These are phyloP conservation scores for Lolium perenne DNA, from an alignment of 176 grass and related monocot species.

Conservation along the genomic window DNA sequence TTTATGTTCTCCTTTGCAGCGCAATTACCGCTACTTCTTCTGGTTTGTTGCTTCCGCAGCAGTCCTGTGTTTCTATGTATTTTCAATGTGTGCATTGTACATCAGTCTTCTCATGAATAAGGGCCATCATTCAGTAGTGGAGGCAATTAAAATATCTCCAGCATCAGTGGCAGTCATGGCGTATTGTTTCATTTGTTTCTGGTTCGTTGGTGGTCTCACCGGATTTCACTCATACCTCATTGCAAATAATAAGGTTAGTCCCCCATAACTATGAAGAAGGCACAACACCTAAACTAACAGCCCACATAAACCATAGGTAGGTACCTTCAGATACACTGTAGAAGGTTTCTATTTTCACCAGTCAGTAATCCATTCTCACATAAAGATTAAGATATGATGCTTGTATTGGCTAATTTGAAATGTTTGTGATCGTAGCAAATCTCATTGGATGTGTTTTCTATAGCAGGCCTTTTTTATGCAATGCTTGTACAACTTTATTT, in stretches of 20 bases:
- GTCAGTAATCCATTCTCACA: neutral
- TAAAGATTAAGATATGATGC: neutral
- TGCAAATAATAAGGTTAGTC: slow-evolving; percentile 65
- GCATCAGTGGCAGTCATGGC: slow-evolving; percentile 72
- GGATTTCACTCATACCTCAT: slow-evolving; percentile 82
- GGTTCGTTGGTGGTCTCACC: slow-evolving; percentile 82
- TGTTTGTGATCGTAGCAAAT: slow-evolving; percentile 11
- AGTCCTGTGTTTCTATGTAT: slow-evolving; percentile 76
- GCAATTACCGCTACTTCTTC: slow-evolving; percentile 80
- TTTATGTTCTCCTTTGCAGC: slow-evolving; percentile 52
- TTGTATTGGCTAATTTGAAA: slow-evolving; percentile 9
- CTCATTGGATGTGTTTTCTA: slow-evolving; percentile 17
- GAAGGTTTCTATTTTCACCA: neutral
- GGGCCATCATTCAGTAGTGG: slow-evolving; percentile 58
- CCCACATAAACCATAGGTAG: neutral
- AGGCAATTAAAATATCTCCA: slow-evolving; percentile 72
- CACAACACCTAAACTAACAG: slow-evolving; percentile 7
- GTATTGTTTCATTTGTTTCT: slow-evolving; percentile 82
- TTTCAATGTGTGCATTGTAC: slow-evolving; percentile 75
- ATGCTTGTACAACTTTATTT: neutral
- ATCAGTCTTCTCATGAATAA: slow-evolving; percentile 72
- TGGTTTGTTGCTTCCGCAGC: slow-evolving; percentile 68
- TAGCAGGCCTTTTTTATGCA: neutral
- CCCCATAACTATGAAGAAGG: neutral
- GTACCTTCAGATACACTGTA: neutral